Conservation (phyloP, 768 basidiomycete genomes). For the Termitomyces sp. region DNA sequence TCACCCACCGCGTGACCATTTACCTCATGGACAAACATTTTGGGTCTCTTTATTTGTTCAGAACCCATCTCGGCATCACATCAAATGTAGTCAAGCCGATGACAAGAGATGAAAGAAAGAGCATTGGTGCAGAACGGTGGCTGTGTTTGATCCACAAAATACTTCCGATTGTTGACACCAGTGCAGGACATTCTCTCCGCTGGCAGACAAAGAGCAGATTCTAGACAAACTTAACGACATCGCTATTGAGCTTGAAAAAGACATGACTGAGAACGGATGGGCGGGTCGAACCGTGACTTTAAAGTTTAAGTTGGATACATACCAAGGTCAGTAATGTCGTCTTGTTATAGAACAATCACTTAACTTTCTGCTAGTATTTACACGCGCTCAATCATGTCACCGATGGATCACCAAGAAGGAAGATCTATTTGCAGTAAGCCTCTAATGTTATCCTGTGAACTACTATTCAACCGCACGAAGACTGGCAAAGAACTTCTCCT, state of each 20-base stretch:
- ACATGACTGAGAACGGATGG: constrained; percentile 80
- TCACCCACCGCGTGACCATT: constrained; percentile 66
- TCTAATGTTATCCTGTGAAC: background rate
- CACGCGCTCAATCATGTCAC: constrained; percentile 78
- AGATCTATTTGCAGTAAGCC: constrained; percentile 70
- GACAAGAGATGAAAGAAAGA: constrained; percentile 81
- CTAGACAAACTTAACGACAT: constrained; percentile 78
- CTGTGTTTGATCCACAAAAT: background rate
- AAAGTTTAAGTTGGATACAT: constrained; percentile 92
- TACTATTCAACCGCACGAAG: constrained; percentile 30
- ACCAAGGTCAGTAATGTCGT: constrained; percentile 53
- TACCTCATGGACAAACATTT: constrained; percentile 88
- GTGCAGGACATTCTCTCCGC: constrained; percentile 71
- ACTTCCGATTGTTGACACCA: background rate
- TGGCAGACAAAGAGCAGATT: constrained; percentile 64
- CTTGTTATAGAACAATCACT: background rate
- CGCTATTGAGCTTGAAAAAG: constrained; percentile 76
- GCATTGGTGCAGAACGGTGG: constrained; percentile 88
- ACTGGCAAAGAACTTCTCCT: constrained; percentile 81
- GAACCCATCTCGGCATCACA: constrained; percentile 82
- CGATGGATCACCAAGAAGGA: constrained; percentile 78
- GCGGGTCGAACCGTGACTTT: constrained; percentile 86
- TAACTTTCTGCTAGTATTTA: constrained; percentile 51
- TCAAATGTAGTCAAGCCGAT: constrained; percentile 79
- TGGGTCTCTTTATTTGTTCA: constrained; percentile 72